Evolutionary conservation across 1,139 yeast species (phyloP).

Genomic region (Hemisphaericaspora xylanilytica): DNA sequence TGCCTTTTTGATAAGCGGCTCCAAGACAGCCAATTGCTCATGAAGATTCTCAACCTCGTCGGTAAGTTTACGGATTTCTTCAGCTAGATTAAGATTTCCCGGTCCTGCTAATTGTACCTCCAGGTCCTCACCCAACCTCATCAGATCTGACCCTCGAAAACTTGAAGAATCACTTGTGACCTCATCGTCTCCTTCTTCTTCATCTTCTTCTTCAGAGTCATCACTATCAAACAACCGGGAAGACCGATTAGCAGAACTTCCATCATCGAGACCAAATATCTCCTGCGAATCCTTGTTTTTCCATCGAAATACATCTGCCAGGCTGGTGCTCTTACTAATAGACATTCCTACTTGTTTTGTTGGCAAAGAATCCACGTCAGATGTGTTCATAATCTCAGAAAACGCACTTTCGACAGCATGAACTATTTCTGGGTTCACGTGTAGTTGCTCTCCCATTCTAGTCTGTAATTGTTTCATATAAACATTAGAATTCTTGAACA

Average conservation of each 20-base stretch:
- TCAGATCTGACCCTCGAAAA: slow-evolving; percentile 13
- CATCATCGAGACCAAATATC: slow-evolving; percentile 25
- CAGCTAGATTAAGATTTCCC: slow-evolving; percentile 64
- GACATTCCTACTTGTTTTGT: slow-evolving; percentile 6
- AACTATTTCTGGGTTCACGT: slow-evolving; percentile 46
- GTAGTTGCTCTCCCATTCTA: slow-evolving; percentile 7
- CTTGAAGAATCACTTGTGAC: slow-evolving; percentile 31
- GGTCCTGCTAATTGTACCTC: slow-evolving; percentile 54
- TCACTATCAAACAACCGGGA: slow-evolving; percentile 37
- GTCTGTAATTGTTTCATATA: slow-evolving; percentile 3
- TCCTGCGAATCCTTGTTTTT: slow-evolving; percentile 33
- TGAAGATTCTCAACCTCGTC: slow-evolving; percentile 59
- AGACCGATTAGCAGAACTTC: slow-evolving; percentile 16
- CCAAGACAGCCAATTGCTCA: slow-evolving; percentile 62
- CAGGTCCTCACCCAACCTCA: slow-evolving; percentile 5
- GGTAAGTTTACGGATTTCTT: slow-evolving; percentile 57
- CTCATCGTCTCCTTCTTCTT: too few relatives aligned
- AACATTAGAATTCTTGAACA: slow-evolving; percentile 44
- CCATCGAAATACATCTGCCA: slow-evolving; percentile 16
- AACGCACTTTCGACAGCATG: slow-evolving; percentile 72
- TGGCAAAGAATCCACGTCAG: slow-evolving; percentile 9
- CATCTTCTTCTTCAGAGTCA: slow-evolving; percentile 33
- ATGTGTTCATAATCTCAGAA: slow-evolving; percentile 51
- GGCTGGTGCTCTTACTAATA: slow-evolving; percentile 11
- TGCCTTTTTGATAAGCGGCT: slow-evolving; percentile 72